Evolutionary conservation across 2,329 filamentous ascomycete genomes (phyloP).

Genomic region (Teratosphaeriaceae sp.): DNA sequence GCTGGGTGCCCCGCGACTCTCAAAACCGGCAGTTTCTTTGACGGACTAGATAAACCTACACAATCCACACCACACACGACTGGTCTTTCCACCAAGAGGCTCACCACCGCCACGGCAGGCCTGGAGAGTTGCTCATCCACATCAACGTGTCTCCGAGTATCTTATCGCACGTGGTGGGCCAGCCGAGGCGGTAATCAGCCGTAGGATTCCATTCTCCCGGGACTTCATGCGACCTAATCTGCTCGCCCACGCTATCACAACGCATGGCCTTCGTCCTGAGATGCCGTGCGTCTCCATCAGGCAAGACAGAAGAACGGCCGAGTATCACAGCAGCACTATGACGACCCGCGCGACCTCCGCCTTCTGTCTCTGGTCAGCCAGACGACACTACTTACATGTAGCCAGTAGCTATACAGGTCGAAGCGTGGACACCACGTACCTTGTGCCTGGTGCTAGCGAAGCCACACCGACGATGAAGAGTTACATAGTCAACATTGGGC

Average conservation of each 20-base stretch:
- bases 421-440: not conserved
- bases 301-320: not conserved
- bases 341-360: not conserved
- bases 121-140: no score
- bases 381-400: not conserved
- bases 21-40: no score
- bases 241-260: not conserved
- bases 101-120: no score
- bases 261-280: not conserved
- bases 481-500: not conserved
- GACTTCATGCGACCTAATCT: slow-evolving; percentile 8
- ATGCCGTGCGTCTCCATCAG: not conserved
- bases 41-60: no score
- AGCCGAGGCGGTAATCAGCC: no score
- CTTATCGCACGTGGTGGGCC: not conserved
- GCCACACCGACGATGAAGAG: not conserved
- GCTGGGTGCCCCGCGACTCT: no score
- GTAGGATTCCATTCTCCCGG: not conserved
- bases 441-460: not conserved
- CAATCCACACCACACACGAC: no score
- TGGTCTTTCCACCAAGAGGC: no score
- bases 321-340: not conserved
- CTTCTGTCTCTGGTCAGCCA: not conserved
- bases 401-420: not conserved
- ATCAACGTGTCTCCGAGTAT: not conserved